These are phyloP conservation scores for Hamigera avellanea DNA, from an alignment of 495 filamentous ascomycete species.

Conservation along the genomic window DNA sequence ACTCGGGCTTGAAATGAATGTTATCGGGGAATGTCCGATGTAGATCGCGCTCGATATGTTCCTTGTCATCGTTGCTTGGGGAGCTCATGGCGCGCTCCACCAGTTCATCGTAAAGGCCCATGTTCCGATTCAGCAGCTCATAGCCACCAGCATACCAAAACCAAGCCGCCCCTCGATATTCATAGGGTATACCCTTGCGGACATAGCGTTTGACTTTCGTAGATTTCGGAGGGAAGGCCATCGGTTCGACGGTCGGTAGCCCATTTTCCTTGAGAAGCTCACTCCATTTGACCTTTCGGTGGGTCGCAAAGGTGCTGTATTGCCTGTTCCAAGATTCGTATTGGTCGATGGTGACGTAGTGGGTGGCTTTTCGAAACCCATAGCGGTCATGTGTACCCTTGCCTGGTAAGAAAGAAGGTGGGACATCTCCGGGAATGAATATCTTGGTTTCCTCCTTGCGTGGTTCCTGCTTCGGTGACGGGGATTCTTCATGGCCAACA, in stretches of 20 bases:
- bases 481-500: constrained; percentile 2
- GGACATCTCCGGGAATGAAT: constrained; percentile 29
- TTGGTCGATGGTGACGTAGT: constrained; percentile 61
- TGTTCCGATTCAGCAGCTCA: constrained; percentile 57
- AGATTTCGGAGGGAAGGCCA: constrained; percentile 66
- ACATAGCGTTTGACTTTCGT: constrained; percentile 79
- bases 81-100: constrained; percentile 50
- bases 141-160: constrained; percentile 95
- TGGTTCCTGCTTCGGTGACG: too few relatives aligned
- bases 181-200: constrained; percentile 89
- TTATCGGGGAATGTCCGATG: constrained; percentile 96
- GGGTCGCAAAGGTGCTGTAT: constrained; percentile 58
- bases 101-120: constrained; percentile 61
- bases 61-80: constrained; percentile 58
- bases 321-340: constrained; percentile 71
- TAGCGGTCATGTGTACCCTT: constrained; percentile 59
- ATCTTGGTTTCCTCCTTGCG: constrained; percentile 28
- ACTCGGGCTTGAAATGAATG: constrained; percentile 73
- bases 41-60: constrained; percentile 89
- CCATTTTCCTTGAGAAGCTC: constrained; percentile 64
- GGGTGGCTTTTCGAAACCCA: constrained; percentile 81
- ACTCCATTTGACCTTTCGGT: constrained; percentile 72
- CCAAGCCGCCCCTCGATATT: constrained; percentile 89
- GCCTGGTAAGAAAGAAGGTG: constrained; percentile 20
- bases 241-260: constrained; percentile 57